Evolutionary conservation across 495 filamentous ascomycete genomes (phyloP).

Genomic region (Penicillium verhagenii): DNA sequence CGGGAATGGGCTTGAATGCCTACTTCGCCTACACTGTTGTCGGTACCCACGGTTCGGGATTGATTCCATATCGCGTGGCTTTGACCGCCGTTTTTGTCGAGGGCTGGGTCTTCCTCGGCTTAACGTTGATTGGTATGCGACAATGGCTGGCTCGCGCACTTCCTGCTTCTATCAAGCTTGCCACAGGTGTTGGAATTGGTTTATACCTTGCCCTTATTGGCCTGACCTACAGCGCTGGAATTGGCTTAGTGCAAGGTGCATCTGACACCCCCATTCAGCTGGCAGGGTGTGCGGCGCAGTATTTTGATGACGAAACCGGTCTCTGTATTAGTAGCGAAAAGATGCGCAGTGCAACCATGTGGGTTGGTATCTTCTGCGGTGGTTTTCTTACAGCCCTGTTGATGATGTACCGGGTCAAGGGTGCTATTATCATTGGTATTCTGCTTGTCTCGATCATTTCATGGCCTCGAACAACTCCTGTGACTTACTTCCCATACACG

Average conservation of each 20-base stretch:
- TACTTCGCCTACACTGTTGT: slow-evolving; percentile 85
- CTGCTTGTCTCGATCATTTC: slow-evolving; percentile 80
- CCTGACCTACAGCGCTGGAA: slow-evolving; percentile 74
- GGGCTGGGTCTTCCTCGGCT: slow-evolving; percentile 66
- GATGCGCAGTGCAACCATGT: slow-evolving; percentile 76
- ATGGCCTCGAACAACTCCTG: slow-evolving; percentile 69
- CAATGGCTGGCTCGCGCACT: slow-evolving; percentile 81
- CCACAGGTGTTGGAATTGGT: slow-evolving; percentile 79
- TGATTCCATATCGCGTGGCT: slow-evolving; percentile 66
- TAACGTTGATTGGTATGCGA: slow-evolving; percentile 72
- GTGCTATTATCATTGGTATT: slow-evolving; percentile 77
- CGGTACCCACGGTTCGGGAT: slow-evolving; percentile 64
- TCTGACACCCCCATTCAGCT: slow-evolving; percentile 60
- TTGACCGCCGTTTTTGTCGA: slow-evolving; percentile 83
- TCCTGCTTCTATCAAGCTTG: slow-evolving; percentile 75
- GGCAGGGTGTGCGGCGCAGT: slow-evolving; percentile 59
- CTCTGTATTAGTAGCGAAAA: slow-evolving; percentile 55
- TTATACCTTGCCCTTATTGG: slow-evolving; percentile 80
- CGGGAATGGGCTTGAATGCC: slow-evolving; percentile 82
- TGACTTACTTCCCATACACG: slow-evolving; percentile 77
- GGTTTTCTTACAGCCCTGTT: slow-evolving; percentile 72
- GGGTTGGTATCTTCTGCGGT: slow-evolving; percentile 81
- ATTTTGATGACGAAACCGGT: slow-evolving; percentile 34
- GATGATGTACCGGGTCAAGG: slow-evolving; percentile 81
- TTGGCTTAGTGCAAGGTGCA: slow-evolving; percentile 66